Percentiles rank a stretch among this genome's conserved stretches.
These are phyloP conservation scores for Boechera stricta DNA, from an alignment of 345 rosid species.

Conservation along the genomic window DNA sequence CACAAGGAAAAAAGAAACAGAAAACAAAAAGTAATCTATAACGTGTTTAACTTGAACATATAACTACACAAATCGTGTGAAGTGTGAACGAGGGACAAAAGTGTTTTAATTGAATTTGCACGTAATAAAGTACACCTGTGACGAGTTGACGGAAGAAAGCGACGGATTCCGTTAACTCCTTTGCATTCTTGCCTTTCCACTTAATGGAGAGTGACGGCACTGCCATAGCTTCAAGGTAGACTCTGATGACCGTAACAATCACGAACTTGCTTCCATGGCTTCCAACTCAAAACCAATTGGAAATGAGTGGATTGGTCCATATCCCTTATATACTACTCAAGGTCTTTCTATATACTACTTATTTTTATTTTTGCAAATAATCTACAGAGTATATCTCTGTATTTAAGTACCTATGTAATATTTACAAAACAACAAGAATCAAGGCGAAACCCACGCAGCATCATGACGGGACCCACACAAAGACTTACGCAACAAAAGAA, in stretches of 20 bases:
- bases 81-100: not conserved
- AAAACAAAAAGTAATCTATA: too few relatives aligned
- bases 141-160: constrained; percentile 72
- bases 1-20: not conserved
- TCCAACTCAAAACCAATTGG: too few relatives aligned
- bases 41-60: not conserved
- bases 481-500: too few relatives aligned
- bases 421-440: too few relatives aligned
- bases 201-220: constrained; percentile 58
- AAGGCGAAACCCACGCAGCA: too few relatives aligned
- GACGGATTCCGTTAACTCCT: constrained; percentile 58
- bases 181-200: constrained; percentile 68
- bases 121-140: constrained; percentile 51
- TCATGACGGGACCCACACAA: too few relatives aligned
- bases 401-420: too few relatives aligned
- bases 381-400: too few relatives aligned
- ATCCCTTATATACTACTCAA: too few relatives aligned
- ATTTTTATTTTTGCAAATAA: too few relatives aligned
- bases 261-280: constrained; percentile 49
- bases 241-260: constrained; percentile 75
- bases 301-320: too few relatives aligned
- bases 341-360: too few relatives aligned
- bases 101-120: not conserved
- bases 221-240: constrained; percentile 64
- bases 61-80: constrained; percentile 18